Conservation (phyloP, 2,329 filamentous ascomycete genomes). For the Orbilia brochopaga region DNA sequence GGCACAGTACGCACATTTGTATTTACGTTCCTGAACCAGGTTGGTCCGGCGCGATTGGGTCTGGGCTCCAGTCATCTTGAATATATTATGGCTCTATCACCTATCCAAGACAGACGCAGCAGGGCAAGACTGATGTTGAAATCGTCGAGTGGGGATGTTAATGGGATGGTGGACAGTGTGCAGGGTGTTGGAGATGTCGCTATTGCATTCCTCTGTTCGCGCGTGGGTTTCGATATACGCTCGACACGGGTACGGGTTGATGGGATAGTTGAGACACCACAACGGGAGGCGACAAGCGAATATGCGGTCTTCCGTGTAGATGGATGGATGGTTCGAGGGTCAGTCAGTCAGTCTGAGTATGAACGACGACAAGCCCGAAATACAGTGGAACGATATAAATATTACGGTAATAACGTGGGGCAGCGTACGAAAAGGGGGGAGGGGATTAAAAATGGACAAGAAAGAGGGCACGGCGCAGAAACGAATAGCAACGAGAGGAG, state of each 20-base stretch:
- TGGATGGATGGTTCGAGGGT: constrained; percentile 53
- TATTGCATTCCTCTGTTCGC: constrained; percentile 51
- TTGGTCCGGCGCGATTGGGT: constrained; percentile 50
- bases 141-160: constrained; percentile 52
- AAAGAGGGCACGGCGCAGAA: constrained; percentile 49
- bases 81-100: constrained; percentile 42
- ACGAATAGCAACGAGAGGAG: constrained; percentile 52
- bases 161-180: constrained; percentile 11
- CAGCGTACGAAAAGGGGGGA: constrained; percentile 56
- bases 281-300: constrained; percentile 43
- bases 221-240: constrained; percentile 56
- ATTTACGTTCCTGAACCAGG: constrained; percentile 86
- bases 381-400: constrained; percentile 52
- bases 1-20: constrained; percentile 99
- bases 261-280: constrained; percentile 38
- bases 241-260: constrained; percentile 56
- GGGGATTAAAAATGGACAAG: constrained; percentile 54
- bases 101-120: constrained; percentile 21
- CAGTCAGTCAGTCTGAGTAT: constrained; percentile 52
- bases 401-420: constrained; percentile 56
- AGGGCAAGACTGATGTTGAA: constrained; percentile 54
- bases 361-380: constrained; percentile 51
- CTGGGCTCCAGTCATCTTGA: constrained; percentile 70
- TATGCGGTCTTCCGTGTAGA: constrained; percentile 42
- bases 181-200: constrained; percentile 36